Conservation (phyloP, 495 filamentous ascomycete species). For the Evansstolkia leycettana region DNA sequence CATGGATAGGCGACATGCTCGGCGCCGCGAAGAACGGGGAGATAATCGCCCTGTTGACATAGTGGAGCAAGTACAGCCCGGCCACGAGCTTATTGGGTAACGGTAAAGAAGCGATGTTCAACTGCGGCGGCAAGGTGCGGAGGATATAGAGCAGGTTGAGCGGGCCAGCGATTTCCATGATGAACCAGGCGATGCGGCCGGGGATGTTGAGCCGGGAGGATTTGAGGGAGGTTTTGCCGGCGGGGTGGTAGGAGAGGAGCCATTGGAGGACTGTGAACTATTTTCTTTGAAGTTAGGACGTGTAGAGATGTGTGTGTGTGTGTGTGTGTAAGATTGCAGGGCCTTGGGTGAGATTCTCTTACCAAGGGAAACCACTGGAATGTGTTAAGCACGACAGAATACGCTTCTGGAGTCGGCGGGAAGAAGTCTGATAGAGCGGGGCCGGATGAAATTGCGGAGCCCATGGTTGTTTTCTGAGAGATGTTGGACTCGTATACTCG, state of each 20-base stretch:
- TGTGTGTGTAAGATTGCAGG: not conserved
- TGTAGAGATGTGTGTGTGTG: not conserved
- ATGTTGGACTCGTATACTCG: no score
- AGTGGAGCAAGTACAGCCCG: conserved; percentile 51
- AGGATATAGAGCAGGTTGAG: conserved; percentile 68
- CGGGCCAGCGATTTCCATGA: conserved; percentile 76
- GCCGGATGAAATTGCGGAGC: conserved; percentile 10
- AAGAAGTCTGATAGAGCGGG: conserved; percentile 24
- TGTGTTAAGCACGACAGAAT: conserved; percentile 35
- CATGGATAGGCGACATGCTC: conserved; percentile 79
- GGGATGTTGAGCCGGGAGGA: conserved; percentile 66
- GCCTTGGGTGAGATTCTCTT: conserved; percentile 15
- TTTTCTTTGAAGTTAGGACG: conserved; percentile 1
- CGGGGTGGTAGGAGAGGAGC: conserved; percentile 49
- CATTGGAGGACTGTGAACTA: conserved; percentile 52
- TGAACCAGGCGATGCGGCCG: conserved; percentile 75
- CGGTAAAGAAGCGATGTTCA: conserved; percentile 11
- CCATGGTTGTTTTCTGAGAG: conserved; percentile 19
- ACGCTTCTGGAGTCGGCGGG: conserved; percentile 36
- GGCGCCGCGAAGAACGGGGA: conserved; percentile 69
- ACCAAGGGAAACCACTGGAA: conserved; percentile 39
- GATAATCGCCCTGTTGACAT: conserved; percentile 76
- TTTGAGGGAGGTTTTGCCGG: conserved; percentile 73
- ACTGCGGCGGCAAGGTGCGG: conserved; percentile 40
- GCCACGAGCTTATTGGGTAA: conserved; percentile 21